Conservation (phyloP, 2,329 filamentous ascomycete species). For the Harringtonia lauricola region DNA sequence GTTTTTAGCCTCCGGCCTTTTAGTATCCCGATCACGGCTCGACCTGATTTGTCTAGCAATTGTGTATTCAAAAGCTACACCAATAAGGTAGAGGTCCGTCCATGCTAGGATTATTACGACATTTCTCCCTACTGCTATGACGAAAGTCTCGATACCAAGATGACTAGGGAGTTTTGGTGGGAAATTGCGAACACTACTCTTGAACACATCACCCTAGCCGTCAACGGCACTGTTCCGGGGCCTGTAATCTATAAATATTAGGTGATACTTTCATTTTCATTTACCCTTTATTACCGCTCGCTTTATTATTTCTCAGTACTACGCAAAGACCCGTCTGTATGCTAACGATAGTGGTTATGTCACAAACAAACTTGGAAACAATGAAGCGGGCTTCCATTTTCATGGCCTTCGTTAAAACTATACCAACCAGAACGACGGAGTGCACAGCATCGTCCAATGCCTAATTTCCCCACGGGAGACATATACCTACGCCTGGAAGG, state of each 20-base stretch:
- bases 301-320: too few relatives aligned
- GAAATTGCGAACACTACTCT: constrained; percentile 38
- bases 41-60: too few relatives aligned
- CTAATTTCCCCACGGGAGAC: constrained; percentile 51
- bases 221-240: constrained; percentile 57
- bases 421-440: constrained; percentile 42
- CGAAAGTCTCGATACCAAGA: constrained; percentile 28
- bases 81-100: too few relatives aligned
- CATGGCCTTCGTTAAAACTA: constrained; percentile 39
- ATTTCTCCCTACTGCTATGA: constrained; percentile 12
- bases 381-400: constrained; percentile 41
- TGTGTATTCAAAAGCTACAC: too few relatives aligned
- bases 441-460: constrained; percentile 46
- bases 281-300: too few relatives aligned
- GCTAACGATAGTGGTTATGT: constrained; percentile 11
- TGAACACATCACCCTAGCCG: constrained; percentile 39
- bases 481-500: constrained; percentile 42
- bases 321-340: background rate
- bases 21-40: too few relatives aligned
- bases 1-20: too few relatives aligned
- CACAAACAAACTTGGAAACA: constrained; percentile 50
- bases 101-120: constrained; percentile 11
- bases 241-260: constrained; percentile 39
- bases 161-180: constrained; percentile 44
- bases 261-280: background rate